Conservation (phyloP, 495 filamentous ascomycete species). For the Penicillium steckii region DNA sequence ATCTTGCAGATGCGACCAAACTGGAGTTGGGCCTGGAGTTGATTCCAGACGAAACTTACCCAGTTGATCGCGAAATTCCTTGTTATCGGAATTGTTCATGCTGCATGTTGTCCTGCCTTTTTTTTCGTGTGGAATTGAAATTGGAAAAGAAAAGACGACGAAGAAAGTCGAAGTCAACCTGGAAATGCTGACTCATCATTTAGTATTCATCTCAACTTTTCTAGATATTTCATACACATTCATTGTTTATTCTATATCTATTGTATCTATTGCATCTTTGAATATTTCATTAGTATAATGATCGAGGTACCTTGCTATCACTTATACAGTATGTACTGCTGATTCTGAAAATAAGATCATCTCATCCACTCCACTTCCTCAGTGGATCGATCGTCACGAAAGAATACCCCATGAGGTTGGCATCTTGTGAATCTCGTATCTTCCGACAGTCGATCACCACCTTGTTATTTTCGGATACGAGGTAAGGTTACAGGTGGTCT, state of each 20-base stretch:
- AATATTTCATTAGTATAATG: too few species aligned
- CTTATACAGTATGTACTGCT: too few species aligned
- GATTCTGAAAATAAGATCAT: conserved; percentile 2
- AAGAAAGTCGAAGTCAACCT: not conserved
- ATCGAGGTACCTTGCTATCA: too few species aligned
- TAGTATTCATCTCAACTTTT: too few species aligned
- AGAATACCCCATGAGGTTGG: not conserved
- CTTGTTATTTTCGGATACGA: conserved; percentile 27
- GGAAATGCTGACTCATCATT: too few species aligned
- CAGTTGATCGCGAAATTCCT: conserved; percentile 46
- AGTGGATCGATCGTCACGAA: conserved; percentile 10
- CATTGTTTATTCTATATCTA: too few species aligned
- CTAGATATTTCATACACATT: too few species aligned
- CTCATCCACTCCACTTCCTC: not conserved
- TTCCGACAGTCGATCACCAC: conserved; percentile 1
- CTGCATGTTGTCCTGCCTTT: too few species aligned
- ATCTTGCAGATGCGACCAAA: conserved; percentile 15
- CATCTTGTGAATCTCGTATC: conserved; percentile 9
- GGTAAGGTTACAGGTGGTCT: too few species aligned
- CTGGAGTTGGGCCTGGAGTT: conserved; percentile 10
- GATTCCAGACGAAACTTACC: conserved; percentile 46
- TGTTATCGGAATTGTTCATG: conserved; percentile 38
- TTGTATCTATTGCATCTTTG: too few species aligned
- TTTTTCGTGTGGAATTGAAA: too few species aligned
- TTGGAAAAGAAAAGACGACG: too few species aligned